phyloP scores from a whole-genome alignment of 2,329 filamentous ascomycete species.

The Xylariaceae sp. region DNA sequence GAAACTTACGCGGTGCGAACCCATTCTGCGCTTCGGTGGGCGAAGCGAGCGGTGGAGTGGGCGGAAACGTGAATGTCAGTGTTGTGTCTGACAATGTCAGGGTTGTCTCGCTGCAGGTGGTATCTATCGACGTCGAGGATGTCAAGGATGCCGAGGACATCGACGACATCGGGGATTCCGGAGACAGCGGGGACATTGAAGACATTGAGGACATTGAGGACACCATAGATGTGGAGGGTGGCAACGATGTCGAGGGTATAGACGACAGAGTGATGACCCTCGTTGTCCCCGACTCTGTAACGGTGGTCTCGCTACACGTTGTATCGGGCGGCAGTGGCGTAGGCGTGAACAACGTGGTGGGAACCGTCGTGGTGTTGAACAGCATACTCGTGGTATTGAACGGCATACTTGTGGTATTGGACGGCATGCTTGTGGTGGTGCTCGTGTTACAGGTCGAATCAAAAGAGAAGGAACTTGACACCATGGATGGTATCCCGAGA shows the following conservation, averaged over 20 bases:
- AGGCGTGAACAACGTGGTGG: conserved; percentile 8
- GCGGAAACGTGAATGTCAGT: conserved; percentile 8
- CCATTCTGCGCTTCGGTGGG: conserved; percentile 8
- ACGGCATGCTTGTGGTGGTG: conserved; percentile 17
- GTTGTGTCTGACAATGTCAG: conserved; percentile 13
- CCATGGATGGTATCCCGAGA: conserved; percentile 4
- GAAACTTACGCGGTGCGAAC: conserved; percentile 18
- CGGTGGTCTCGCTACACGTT: conserved; percentile 19
- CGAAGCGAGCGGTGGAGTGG: conserved; percentile 7
- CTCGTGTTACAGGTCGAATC: conserved; percentile 20
- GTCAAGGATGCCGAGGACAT: not conserved
- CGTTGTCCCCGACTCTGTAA: conserved; percentile 15
- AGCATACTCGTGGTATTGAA: conserved; percentile 14
- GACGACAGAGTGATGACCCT: conserved; percentile 14
- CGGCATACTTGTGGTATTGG: conserved; percentile 16
- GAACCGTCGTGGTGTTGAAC: conserved; percentile 12
- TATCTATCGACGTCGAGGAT: conserved; percentile 11
- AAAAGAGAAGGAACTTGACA: conserved; percentile 12
- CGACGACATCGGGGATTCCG: not conserved
- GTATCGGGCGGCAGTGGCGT: conserved; percentile 9
- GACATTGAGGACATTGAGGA: conserved; percentile 3
- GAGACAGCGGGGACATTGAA: not conserved
- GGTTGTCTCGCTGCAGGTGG: conserved; percentile 19
- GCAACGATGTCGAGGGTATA: not conserved
- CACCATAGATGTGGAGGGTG: not conserved